Base-by-base conservation (phyloP, 1,284 basidiomycete species). In the Ganoderma sinense region DNA sequence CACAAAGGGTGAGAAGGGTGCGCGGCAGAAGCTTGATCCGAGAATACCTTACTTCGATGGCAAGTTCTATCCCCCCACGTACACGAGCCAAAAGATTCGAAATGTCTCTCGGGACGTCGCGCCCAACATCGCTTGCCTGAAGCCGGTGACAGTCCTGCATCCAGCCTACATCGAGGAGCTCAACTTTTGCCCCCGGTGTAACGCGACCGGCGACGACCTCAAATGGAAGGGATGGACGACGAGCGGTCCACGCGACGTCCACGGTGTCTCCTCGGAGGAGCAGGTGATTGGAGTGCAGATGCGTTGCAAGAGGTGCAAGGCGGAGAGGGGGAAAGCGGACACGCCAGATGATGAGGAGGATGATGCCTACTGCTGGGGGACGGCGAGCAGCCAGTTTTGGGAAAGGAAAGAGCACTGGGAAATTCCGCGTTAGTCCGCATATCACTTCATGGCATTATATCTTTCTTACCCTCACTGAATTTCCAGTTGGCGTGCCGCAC, bases 61-160 rank as follows among this genome's bases (percentile, higher is more conserved):
- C 11, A 53, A 29, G 11, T 53, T 29, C 51, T 53, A 1, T 8
- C n/a, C 51, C 11, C 26, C 26, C 8, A 53, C 51, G 11, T 53
- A 53, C 51, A 53, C 16, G 1, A 53, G 51, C 14, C 8, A 53
- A 4, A 53, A 29, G 26, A 10, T 11, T 1, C 51, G 51, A 14
- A 6, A 29, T 1, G 14, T 53, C 5, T 53, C 51, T 5, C 23
- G 26, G 26, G 51, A 53, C 6, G 51, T 53, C 0, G 29, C 8
- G 26, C 65, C 68, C 5, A 18, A 68, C 20, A 51, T 41, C 10
- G 64, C 70, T 4, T 75, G 74, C 67, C 71, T 75, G 2, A 65
- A 70, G 39, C 64, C 73, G 0, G 43, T 75, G 4, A 68, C 65
- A 29, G 65, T 75, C 13, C 40, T 75, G 36, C 73, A 75, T 48